Base-by-base conservation (phyloP, 2,329 filamentous ascomycete species). In the Paracoccidioides lutzii region DNA sequence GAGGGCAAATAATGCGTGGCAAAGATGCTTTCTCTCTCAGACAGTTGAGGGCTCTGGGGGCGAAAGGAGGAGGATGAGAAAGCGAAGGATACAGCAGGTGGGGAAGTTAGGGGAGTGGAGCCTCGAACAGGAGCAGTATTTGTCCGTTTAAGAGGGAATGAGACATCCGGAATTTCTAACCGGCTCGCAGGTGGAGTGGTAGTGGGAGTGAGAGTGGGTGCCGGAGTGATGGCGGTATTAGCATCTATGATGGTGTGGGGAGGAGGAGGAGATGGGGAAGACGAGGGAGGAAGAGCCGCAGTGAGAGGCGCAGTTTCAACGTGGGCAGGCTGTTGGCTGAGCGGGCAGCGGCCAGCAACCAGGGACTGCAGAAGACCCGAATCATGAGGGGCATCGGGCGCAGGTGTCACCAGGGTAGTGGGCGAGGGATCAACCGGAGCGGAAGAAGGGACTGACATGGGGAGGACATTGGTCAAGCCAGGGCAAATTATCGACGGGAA, bases 1-100 rank as follows among this genome's bases (percentile, higher is more conserved):
- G 76, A 74, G 57, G 74, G 72, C 0, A 78, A 69, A 66, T 83
- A 83, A 60, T 80, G 79, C 38, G 80, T 82, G 53, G 81, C 80
- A 64, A 82, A 83, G 65, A 83, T 83, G 67, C 77, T 81, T 66
- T 83, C 81, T 62, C 81, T 71, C 67, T 83, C 81, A 32, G 79
- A 80, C 59, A 83, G 71, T 68, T 79, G 79, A 50, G 79, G 78
- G 35, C 65, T 67, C 51, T 71, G 63, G 14, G 61, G 55, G 44
- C 58, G 59, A 58, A 58, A 60, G 38, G 58, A 56, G 38, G 58
- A 50, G 44, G 58, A 41, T n/a, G 57, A 59, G 52, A 43, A 55
- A 3, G 45, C n/a, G 35, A 61, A 57, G 38, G 60, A 62, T 50
- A 69, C 67, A 49, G 62, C 58, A 28, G 69, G 66, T 56, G 62